phyloP scores from a whole-genome alignment of 768 basidiomycete species.

The Boletus sp. region DNA sequence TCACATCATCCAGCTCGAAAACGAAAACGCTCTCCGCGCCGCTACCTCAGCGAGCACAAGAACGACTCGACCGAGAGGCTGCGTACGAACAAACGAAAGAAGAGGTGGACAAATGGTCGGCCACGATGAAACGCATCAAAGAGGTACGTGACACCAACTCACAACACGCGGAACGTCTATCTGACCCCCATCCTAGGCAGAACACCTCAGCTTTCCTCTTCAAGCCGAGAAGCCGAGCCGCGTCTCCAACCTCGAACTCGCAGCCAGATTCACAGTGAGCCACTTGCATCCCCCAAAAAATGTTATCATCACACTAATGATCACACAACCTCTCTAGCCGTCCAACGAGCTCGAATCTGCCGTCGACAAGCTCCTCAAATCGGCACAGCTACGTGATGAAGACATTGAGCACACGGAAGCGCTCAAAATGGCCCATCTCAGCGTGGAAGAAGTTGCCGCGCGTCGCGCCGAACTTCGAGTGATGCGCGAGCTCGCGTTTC shows the following conservation, averaged over 20 bases:
- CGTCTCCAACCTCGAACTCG: slow-evolving; percentile 71
- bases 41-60: slow-evolving; percentile 81
- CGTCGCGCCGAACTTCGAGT: slow-evolving; percentile 79
- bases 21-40: slow-evolving; percentile 73
- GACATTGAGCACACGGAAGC: slow-evolving; percentile 79
- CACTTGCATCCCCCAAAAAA: neutral
- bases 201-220: slow-evolving; percentile 83
- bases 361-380: slow-evolving; percentile 75
- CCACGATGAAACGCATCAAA: slow-evolving; percentile 87
- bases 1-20: slow-evolving; percentile 55
- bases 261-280: slow-evolving; percentile 80
- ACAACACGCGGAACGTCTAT: neutral
- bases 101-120: slow-evolving; percentile 92
- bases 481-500: slow-evolving; percentile 92
- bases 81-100: slow-evolving; percentile 92
- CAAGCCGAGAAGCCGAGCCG: slow-evolving; percentile 58
- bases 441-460: slow-evolving; percentile 80
- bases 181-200: slow-evolving; percentile 53
- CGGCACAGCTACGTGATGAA: slow-evolving; percentile 79
- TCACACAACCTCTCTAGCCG: slow-evolving; percentile 47
- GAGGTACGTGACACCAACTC: slow-evolving; percentile 49
- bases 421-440: slow-evolving; percentile 79
- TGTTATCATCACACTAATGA: neutral
- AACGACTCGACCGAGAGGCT: slow-evolving; percentile 87
- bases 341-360: slow-evolving; percentile 82